These are phyloP conservation scores for Penicillium concentricum DNA, from an alignment of 2,329 filamentous ascomycete species.

Conservation along the genomic window DNA sequence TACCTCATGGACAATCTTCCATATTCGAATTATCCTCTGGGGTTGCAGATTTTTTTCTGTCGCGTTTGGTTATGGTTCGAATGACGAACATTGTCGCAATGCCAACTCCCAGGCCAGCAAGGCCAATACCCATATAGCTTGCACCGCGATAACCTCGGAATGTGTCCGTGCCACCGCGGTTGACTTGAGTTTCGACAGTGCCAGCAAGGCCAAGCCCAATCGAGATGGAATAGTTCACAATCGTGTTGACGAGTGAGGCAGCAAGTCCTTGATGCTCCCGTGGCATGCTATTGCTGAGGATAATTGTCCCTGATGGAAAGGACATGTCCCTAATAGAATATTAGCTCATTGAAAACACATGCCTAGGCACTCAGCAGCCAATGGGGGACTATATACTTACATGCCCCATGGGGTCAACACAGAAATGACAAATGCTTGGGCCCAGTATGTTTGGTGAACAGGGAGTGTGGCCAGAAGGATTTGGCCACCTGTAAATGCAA, in stretches of 20 bases:
- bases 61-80: neutral
- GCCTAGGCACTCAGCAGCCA: neutral
- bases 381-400: constrained; percentile 14
- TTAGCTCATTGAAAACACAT: neutral
- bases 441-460: constrained; percentile 45
- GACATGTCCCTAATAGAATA: constrained; percentile 59
- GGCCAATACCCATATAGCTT: constrained; percentile 41
- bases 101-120: constrained; percentile 15
- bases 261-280: constrained; percentile 53
- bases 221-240: constrained; percentile 69
- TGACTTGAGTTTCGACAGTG: constrained; percentile 57
- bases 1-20: neutral
- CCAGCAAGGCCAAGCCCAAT: constrained; percentile 67
- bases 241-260: constrained; percentile 60
- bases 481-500: constrained; percentile 35
- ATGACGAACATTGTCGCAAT: neutral
- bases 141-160: constrained; percentile 44
- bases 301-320: constrained; percentile 61
- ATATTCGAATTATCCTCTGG: neutral
- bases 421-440: constrained; percentile 32
- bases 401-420: constrained; percentile 34
- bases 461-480: constrained; percentile 44
- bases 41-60: neutral
- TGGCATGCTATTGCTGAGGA: constrained; percentile 57
- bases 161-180: constrained; percentile 34